Conservation (phyloP, 192 early-diverging fungal species). For the Backusella mclennaniae region DNA sequence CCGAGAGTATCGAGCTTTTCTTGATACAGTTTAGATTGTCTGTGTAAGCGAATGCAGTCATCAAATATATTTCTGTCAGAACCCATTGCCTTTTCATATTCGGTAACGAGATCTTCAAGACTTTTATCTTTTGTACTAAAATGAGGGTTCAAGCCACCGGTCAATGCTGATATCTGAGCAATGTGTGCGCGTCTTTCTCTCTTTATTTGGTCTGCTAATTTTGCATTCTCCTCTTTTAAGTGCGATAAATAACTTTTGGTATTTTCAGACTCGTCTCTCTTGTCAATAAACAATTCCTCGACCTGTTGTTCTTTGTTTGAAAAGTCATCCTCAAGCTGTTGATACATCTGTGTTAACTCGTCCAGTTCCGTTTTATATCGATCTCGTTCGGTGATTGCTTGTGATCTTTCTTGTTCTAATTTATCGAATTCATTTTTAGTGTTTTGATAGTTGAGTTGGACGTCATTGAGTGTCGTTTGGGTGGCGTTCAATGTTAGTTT, state of each 20-base stretch:
- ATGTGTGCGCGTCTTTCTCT: not conserved
- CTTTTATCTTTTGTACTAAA: not conserved
- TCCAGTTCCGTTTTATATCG: not conserved
- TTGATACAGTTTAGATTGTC: not conserved
- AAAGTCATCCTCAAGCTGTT: not conserved
- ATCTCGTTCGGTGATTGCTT: not conserved
- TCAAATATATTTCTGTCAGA: not conserved
- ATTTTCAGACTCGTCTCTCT: not conserved
- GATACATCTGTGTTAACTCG: not conserved
- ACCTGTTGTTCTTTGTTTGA: not conserved
- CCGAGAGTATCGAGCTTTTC: not conserved
- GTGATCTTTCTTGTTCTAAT: not conserved
- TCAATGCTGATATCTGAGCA: not conserved
- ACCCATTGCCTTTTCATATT: slow-evolving; percentile 1
- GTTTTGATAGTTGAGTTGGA: not conserved
- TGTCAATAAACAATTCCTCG: not conserved
- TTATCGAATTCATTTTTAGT: not conserved
- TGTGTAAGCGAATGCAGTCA: not conserved
- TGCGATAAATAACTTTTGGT: not conserved
- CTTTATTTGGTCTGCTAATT: not conserved
- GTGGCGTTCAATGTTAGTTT: not conserved
- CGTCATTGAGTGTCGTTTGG: not conserved
- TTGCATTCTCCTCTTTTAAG: not conserved
- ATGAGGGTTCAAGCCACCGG: not conserved
- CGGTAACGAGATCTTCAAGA: not conserved